Percentiles rank a stretch among this genome's conserved stretches.
Evolutionary conservation across 805 yeast species (phyloP).

Genomic region (Wickerhamomyces bisporus): DNA sequence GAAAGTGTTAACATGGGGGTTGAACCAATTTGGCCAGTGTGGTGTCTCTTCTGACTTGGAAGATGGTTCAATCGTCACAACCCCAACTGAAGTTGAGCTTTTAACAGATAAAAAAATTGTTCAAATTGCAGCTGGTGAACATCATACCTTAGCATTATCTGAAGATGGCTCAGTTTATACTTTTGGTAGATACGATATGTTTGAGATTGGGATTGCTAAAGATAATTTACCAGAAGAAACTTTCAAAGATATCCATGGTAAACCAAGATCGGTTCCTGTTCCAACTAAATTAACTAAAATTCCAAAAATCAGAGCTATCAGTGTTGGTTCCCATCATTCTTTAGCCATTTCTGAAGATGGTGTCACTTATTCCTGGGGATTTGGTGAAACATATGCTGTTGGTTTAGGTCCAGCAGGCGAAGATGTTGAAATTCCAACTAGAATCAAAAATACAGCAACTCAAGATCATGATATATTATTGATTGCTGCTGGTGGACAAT

Average conservation of each 20-base stretch:
- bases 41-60: constrained; percentile 74
- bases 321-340: constrained; percentile 91
- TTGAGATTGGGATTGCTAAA: constrained; percentile 77
- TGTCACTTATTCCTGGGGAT: constrained; percentile 92
- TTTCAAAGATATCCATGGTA: constrained; percentile 74
- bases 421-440: constrained; percentile 83
- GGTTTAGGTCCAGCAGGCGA: constrained; percentile 89
- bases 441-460: constrained; percentile 92
- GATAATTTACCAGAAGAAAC: constrained; percentile 65
- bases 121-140: constrained; percentile 87
- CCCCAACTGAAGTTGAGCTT: constrained; percentile 68
- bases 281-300: constrained; percentile 64
- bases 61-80: constrained; percentile 77
- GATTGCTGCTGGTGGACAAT: constrained; percentile 96
- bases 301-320: constrained; percentile 54
- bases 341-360: constrained; percentile 84
- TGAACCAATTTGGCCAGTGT: constrained; percentile 96
- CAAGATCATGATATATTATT: constrained; percentile 63
- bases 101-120: constrained; percentile 54
- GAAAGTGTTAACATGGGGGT: constrained; percentile 84
- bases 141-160: constrained; percentile 78
- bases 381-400: constrained; percentile 93
- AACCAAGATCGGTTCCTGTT: constrained; percentile 76
- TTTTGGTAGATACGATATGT: constrained; percentile 93
- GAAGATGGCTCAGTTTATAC: constrained; percentile 68